Evolutionary conservation across 768 basidiomycete genomes (phyloP), one percentile per base, ranked within the genome.

Genomic region (Harrya chromipes): DNA sequence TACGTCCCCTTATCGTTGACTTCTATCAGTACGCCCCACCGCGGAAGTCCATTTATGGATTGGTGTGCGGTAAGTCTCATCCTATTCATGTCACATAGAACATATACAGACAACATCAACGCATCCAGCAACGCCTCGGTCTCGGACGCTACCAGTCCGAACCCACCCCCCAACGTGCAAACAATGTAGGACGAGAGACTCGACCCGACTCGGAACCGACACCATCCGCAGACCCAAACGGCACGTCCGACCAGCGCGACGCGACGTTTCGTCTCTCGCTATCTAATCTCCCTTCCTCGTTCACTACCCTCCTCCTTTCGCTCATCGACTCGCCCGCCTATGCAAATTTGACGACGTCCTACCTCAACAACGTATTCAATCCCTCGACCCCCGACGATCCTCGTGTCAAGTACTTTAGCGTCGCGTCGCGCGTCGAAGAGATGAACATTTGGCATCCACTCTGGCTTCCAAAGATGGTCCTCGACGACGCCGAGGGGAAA

Each of bases 11-110:
- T 93, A 26, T 94, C 91, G 7, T 72, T 99, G 50, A 97, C 89
- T 1, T 89, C 85, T 19, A 80, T 99, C 56, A 84, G 85, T 21
- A 98, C 97, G 0, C 97, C 97, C 14, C 97, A 99, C 66, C 81
- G 92, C 16, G 95, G 97, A 29, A 92, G 90, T 58, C 94, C 95
- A 1, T 98, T 99, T 69, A 99, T 99, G 97, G 92, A 97, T 66
- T 99, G 97, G 97, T 98, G 95, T 72, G 78, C 82, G 42, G 90
- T 90, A 61, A 62, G 87, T 29, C 40, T 35, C 24, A 33, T 46
- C 50, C 23, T 43, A 33, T 52, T 47, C 47, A 50, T 43, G 9
- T 52, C 33, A 1, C 8, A 9, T 29, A 40, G 56, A 44, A 21
- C 16, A 40, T 51, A 50, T 36, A 49, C 56, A 50, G 52, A 65